Evolutionary conservation across 192 early-diverging fungal genomes (phyloP).

Genomic region (Chytriomyces sp.): DNA sequence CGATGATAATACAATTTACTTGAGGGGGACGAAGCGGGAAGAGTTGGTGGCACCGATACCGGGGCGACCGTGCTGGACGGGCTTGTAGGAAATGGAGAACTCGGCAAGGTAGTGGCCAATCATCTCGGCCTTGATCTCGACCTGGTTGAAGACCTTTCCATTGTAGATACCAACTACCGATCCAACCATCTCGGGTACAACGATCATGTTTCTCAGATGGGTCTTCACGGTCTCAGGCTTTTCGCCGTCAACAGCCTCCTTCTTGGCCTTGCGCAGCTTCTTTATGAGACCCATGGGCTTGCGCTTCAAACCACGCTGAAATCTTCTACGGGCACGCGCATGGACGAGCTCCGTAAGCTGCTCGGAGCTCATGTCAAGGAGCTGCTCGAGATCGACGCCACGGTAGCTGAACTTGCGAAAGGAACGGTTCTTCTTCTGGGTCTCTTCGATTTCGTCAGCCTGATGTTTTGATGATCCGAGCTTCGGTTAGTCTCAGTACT

Average conservation of each 20-base stretch:
- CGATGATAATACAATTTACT: conserved; percentile 37
- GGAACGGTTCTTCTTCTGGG: conserved; percentile 91
- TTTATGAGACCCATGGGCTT: conserved; percentile 99
- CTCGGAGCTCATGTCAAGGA: conserved; percentile 90
- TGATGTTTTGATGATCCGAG: no score
- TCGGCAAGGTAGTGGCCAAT: conserved; percentile 95
- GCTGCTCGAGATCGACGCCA: conserved; percentile 94
- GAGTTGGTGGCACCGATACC: conserved; percentile 99
- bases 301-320: conserved; percentile 97
- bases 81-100: conserved; percentile 99
- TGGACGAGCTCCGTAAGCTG: conserved; percentile 93
- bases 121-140: conserved; percentile 98
- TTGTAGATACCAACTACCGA: conserved; percentile 96
- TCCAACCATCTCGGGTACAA: conserved; percentile 99
- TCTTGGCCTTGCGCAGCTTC: conserved; percentile 98
- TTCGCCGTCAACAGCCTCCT: conserved; percentile 83
- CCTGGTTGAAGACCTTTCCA: conserved; percentile 99
- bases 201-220: conserved; percentile 99
- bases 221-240: conserved; percentile 98
- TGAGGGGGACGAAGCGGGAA: conserved; percentile 72
- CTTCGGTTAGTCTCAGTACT: no score
- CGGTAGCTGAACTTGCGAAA: conserved; percentile 99
- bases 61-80: conserved; percentile 98
- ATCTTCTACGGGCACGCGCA: conserved; percentile 93
- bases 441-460: conserved; percentile 55